Evolutionary conservation across 257 asterid species (phyloP).

Genomic region (Penstemon newberryi): DNA sequence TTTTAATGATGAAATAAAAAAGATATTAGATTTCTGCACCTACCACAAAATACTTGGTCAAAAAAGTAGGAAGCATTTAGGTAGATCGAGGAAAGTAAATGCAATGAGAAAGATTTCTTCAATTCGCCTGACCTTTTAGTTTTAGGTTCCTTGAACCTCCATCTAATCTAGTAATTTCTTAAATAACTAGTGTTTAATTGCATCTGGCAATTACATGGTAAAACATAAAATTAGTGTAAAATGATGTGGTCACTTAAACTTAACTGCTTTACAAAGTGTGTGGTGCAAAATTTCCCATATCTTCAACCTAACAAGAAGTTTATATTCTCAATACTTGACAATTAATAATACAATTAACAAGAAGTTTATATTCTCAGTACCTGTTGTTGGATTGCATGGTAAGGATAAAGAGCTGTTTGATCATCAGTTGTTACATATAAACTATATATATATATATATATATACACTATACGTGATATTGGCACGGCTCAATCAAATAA

Average conservation of each 20-base stretch:
- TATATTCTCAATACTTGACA: too few relatives aligned
- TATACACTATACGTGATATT: slow-evolving; percentile 65
- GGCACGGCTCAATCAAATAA: slow-evolving; percentile 99
- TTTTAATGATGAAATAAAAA: too few relatives aligned
- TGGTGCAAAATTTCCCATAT: too few relatives aligned
- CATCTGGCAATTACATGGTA: too few relatives aligned
- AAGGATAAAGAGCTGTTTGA: slow-evolving; percentile 22
- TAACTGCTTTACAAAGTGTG: background rate
- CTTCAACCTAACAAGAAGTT: too few relatives aligned
- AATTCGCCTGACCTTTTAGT: too few relatives aligned
- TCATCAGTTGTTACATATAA: slow-evolving; percentile 15
- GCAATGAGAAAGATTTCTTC: slow-evolving; percentile 21
- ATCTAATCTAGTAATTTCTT: slow-evolving; percentile 2
- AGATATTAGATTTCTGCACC: slow-evolving; percentile 32
- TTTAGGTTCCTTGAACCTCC: slow-evolving; percentile 20
- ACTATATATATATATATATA: slow-evolving; percentile 32
- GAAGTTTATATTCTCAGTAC: background rate
- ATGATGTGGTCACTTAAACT: background rate
- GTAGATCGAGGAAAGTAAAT: slow-evolving; percentile 33
- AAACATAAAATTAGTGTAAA: background rate
- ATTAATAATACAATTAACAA: too few relatives aligned
- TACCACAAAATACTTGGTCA: slow-evolving; percentile 38
- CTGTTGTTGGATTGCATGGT: slow-evolving; percentile 25
- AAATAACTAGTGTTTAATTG: background rate
- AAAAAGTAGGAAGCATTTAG: slow-evolving; percentile 42